A percentile compares a stretch with the other conserved stretches of the same genome.
Evolutionary conservation across 2,329 filamentous ascomycete species (phyloP).

Genomic region (Fusarium illudens): DNA sequence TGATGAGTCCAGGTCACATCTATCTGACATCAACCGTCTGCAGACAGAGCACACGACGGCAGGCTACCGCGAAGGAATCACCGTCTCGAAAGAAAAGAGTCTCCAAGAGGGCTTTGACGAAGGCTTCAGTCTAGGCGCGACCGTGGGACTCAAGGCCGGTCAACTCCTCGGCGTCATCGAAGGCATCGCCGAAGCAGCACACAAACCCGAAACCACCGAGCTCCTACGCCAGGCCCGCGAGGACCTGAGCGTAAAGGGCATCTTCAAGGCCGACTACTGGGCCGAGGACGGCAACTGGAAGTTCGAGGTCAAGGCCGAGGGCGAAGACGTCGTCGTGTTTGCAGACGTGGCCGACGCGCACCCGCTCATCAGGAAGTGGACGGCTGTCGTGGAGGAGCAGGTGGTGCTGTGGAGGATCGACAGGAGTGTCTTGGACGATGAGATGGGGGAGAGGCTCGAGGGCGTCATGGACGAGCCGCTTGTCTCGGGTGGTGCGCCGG

Average conservation of each 20-base stretch:
- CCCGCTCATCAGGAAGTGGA: constrained; percentile 73
- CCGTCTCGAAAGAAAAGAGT: constrained; percentile 75
- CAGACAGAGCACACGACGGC: constrained; percentile 81
- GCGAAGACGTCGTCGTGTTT: constrained; percentile 60
- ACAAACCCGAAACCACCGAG: constrained; percentile 16
- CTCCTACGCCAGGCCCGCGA: constrained; percentile 54
- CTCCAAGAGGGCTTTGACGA: constrained; percentile 93
- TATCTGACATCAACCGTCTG: constrained; percentile 75
- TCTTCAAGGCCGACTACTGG: constrained; percentile 75
- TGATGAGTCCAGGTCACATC: constrained; percentile 45
- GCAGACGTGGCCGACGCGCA: constrained; percentile 72
- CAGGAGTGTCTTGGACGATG: constrained; percentile 45
- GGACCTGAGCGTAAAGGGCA: constrained; percentile 67
- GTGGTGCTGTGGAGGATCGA: constrained; percentile 48
- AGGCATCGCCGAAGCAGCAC: constrained; percentile 66
- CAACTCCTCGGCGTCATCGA: constrained; percentile 80
- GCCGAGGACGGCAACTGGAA: constrained; percentile 75
- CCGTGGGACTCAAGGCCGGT: constrained; percentile 78
- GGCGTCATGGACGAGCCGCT: constrained; percentile 42
- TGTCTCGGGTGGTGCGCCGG: constrained; percentile 32
- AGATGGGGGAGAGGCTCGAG: constrained; percentile 43
- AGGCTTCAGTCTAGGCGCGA: constrained; percentile 84
- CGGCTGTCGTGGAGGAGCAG: constrained; percentile 46
- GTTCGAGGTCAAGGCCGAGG: constrained; percentile 61
- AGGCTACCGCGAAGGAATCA: constrained; percentile 90